Evolutionary conservation across 2,329 filamentous ascomycete genomes (phyloP), one percentile per base, ranked within the genome.

Genomic region (Trichoderma simmonsii): DNA sequence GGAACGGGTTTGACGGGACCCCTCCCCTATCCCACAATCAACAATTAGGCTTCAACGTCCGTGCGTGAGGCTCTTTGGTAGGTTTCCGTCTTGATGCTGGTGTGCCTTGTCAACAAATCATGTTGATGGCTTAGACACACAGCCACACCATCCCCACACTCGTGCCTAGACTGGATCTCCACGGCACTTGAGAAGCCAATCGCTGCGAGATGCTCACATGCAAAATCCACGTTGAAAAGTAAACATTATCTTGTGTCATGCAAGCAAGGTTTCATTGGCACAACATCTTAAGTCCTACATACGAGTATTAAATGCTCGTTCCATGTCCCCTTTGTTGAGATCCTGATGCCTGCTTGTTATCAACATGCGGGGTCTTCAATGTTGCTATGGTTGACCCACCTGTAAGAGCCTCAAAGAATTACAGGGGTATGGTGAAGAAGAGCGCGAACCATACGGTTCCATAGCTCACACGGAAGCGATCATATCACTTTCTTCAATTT

Each of bases 111-210:
- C 26, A 5, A 26, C 39, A 15, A 43, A 28, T 43, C 62, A 51
- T 18, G 28, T 60, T 7, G 30, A 60, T 21, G 56, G 36, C 54
- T 60, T 60, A 43, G 66, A 61, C 54, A 69, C 65, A 69, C 66
- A 69, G 56, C 66, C 66, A 61, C 66, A 21, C 66, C 56, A 69
- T 32, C 66, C 34, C 66, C 66, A 69, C 66, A 48, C 6, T 26
- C 43, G 14, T 48, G 36, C n/a, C 24, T 21, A 26, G 64, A 28
- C 36, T 48, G 24, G 34, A 48, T 12, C 60, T 63, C 21, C 24
- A 34, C 32, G 21, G 11, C 59, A 62, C 9, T 51, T 51, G 8
- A 15, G 39, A 48, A 18, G n/a, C 62, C 62, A 54, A 32, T 65
- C 26, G 43, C 1, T 11, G 18, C 12, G 6, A 26, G 12, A 7